phyloP scores from a whole-genome alignment of 1,284 basidiomycete genomes.

The Ceratobasidium sp. region DNA sequence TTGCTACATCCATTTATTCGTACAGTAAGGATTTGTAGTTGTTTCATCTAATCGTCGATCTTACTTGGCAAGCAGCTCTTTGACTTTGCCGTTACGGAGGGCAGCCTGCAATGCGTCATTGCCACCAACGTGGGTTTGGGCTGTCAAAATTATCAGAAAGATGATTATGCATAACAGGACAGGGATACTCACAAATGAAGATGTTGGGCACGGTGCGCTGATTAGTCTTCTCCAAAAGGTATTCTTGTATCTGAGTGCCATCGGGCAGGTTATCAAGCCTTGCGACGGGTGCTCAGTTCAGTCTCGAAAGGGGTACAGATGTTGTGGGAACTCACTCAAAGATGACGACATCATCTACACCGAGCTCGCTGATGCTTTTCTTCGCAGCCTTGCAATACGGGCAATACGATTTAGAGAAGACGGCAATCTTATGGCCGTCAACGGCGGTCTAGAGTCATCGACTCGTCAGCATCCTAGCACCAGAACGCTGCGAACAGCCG shows the following conservation, averaged over 20 bases:
- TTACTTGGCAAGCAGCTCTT: slow-evolving; percentile 47
- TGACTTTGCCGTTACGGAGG: slow-evolving; percentile 51
- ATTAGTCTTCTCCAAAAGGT: slow-evolving; percentile 64
- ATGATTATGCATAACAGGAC: no score
- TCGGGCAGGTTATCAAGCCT: slow-evolving; percentile 60
- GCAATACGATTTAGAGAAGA: slow-evolving; percentile 76
- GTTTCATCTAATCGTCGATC: background rate
- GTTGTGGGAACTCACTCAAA: slow-evolving; percentile 60
- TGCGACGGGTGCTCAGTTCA: background rate
- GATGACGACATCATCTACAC: slow-evolving; percentile 58
- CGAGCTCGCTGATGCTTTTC: slow-evolving; percentile 50
- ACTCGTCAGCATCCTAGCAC: no score
- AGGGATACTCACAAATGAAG: slow-evolving; percentile 67
- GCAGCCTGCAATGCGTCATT: slow-evolving; percentile 54
- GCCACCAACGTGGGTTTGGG: slow-evolving; percentile 65
- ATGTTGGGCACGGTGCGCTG: slow-evolving; percentile 73
- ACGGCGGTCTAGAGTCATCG: slow-evolving; percentile 67
- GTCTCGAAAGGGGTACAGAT: slow-evolving; percentile 48
- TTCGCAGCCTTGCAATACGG: slow-evolving; percentile 69
- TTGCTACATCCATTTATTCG: background rate
- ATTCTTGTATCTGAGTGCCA: slow-evolving; percentile 64
- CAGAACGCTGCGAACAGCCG: no score
- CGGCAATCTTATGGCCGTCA: slow-evolving; percentile 62
- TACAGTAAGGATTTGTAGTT: background rate
- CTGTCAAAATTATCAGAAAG: no score